Conservation (phyloP, 164 flowering plant species). For the Saururus chinensis region DNA sequence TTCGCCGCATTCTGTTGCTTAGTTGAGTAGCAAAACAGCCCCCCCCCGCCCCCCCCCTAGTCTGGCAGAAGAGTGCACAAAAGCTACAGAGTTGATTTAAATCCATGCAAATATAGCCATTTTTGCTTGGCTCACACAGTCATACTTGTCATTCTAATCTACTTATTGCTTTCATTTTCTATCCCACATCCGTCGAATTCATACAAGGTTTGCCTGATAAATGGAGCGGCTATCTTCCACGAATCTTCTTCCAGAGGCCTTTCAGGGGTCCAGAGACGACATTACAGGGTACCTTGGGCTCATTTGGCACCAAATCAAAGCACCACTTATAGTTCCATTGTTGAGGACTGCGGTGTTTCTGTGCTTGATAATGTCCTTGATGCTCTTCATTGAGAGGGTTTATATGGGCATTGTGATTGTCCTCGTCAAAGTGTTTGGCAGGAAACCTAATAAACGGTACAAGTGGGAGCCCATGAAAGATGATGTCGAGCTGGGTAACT, state of each 20-base stretch:
- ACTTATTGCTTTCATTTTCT: background rate
- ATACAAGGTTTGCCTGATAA: background rate
- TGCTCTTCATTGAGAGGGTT: slow-evolving; percentile 81
- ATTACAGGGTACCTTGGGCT: slow-evolving; percentile 41
- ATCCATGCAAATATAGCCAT: slow-evolving; percentile 21
- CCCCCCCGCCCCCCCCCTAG: too few relatives aligned
- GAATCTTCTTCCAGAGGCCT: slow-evolving; percentile 37
- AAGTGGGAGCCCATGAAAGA: slow-evolving; percentile 67
- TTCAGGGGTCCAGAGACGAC: slow-evolving; percentile 39
- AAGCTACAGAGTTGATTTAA: slow-evolving; percentile 11
- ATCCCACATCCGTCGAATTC: background rate
- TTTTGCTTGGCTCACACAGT: background rate
- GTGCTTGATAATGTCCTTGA: slow-evolving; percentile 63
- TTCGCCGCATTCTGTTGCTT: slow-evolving; percentile 23
- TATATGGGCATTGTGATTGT: slow-evolving; percentile 87
- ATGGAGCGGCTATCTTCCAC: slow-evolving; percentile 44
- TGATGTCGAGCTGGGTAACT: slow-evolving; percentile 59
- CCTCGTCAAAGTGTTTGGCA: slow-evolving; percentile 69
- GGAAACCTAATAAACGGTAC: slow-evolving; percentile 86
- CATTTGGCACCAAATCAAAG: slow-evolving; percentile 57
- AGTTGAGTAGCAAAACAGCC: slow-evolving; percentile 19
- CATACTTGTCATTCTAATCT: background rate
- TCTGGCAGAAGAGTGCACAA: too few relatives aligned
- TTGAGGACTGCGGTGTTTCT: slow-evolving; percentile 33
- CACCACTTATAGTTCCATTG: slow-evolving; percentile 69